These are phyloP conservation scores for Scleromitrula shiraiana DNA, from an alignment of 2,329 filamentous ascomycete genomes.

Conservation along the genomic window DNA sequence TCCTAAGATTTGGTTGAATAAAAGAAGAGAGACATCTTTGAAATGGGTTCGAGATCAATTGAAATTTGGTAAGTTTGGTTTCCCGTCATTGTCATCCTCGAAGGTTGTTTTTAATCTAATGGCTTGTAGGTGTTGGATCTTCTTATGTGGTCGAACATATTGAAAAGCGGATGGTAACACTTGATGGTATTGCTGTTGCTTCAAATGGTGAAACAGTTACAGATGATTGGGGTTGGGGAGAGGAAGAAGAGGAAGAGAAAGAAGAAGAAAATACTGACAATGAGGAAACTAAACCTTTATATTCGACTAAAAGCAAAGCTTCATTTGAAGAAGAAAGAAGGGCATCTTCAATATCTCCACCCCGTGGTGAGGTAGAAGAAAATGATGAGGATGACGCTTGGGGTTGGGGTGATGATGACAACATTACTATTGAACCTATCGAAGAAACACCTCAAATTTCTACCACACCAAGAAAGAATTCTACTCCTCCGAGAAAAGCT, in stretches of 20 bases:
- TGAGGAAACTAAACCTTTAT: slow-evolving; percentile 8
- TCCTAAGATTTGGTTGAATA: slow-evolving; percentile 76
- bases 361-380: slow-evolving; percentile 28
- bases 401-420: slow-evolving; percentile 74
- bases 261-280: slow-evolving; percentile 25
- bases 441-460: slow-evolving; percentile 8
- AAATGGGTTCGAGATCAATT: slow-evolving; percentile 66
- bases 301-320: slow-evolving; percentile 18
- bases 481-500: too few relatives aligned
- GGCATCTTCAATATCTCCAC: slow-evolving; percentile 3
- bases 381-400: slow-evolving; percentile 45
- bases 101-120: neutral
- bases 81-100: too few relatives aligned
- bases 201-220: slow-evolving; percentile 39
- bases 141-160: slow-evolving; percentile 70
- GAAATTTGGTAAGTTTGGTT: slow-evolving; percentile 30
- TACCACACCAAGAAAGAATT: neutral
- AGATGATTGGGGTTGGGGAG: slow-evolving; percentile 70
- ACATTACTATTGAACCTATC: slow-evolving; percentile 30
- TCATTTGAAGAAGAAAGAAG: slow-evolving; percentile 20
- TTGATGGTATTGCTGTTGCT: slow-evolving; percentile 57
- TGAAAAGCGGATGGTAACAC: slow-evolving; percentile 72
- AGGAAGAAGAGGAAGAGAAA: slow-evolving; percentile 55
- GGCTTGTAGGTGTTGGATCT: slow-evolving; percentile 47
- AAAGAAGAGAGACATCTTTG: slow-evolving; percentile 71